These are phyloP conservation scores for Plasmopara halstedii DNA, from an alignment of 352 stramenopile species.

Conservation along the genomic window DNA sequence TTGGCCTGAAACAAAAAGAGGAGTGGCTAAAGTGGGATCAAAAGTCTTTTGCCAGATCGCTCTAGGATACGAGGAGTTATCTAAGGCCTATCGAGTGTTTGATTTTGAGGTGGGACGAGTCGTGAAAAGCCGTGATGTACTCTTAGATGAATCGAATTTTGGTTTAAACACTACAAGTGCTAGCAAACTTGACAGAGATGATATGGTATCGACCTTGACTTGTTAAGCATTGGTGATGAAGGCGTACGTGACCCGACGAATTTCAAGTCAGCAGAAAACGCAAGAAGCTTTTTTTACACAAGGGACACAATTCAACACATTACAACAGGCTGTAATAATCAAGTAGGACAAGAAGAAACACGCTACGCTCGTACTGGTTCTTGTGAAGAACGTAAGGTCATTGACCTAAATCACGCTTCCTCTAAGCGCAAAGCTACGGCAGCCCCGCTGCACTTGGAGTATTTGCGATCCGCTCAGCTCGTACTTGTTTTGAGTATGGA, in stretches of 20 bases:
- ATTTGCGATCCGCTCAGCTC: too few species aligned
- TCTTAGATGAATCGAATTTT: neutral
- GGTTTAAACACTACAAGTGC: neutral
- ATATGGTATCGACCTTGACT: neutral
- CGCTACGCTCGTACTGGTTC: too few species aligned
- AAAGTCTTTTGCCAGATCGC: too few species aligned
- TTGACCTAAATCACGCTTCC: too few species aligned
- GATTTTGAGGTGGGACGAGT: neutral
- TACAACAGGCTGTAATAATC: neutral
- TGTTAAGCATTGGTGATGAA: neutral
- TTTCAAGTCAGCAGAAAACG: neutral
- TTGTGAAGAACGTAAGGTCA: too few species aligned
- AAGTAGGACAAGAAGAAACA: neutral
- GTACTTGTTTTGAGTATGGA: too few species aligned
- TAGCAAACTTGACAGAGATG: neutral
- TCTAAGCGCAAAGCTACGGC: too few species aligned
- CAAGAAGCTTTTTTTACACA: neutral
- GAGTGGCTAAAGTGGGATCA: too few species aligned
- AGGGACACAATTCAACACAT: neutral
- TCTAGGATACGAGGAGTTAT: too few species aligned
- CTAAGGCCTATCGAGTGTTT: slow-evolving; percentile 4
- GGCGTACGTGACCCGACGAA: neutral
- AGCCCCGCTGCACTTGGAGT: too few species aligned
- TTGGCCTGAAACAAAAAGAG: too few species aligned
- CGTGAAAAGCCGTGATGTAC: neutral